These are phyloP conservation scores for Mycena rosella DNA, from an alignment of 768 basidiomycete species.

Conservation along the genomic window DNA sequence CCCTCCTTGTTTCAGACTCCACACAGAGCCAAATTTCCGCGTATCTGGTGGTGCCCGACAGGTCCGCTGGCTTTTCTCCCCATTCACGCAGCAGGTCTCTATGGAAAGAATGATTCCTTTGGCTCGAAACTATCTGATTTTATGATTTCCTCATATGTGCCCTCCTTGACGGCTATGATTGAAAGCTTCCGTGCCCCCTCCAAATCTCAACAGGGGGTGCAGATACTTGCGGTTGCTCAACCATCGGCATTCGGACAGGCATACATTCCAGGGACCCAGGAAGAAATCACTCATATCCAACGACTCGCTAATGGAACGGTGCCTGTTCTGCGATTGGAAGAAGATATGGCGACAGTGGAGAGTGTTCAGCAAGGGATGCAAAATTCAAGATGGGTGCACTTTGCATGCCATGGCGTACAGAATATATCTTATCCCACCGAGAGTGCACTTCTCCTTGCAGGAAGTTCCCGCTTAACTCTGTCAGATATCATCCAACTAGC, in stretches of 20 bases:
- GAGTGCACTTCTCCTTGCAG: neutral
- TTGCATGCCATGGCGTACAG: neutral
- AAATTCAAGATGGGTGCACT: neutral
- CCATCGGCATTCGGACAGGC: neutral
- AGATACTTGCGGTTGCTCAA: neutral
- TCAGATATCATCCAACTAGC: neutral
- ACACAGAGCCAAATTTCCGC: too few relatives aligned
- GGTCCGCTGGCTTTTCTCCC: neutral
- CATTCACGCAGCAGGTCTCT: neutral
- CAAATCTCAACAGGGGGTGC: neutral
- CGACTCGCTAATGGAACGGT: neutral
- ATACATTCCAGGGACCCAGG: neutral
- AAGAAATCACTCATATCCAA: neutral
- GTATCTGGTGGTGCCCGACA: neutral
- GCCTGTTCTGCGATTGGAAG: neutral
- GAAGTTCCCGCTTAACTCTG: neutral
- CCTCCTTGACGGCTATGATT: neutral
- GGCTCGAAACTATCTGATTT: neutral
- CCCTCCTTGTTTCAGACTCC: too few relatives aligned
- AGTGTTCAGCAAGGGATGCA: neutral
- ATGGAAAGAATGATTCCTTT: neutral
- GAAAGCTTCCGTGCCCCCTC: neutral
- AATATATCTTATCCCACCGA: neutral
- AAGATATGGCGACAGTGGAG: too few relatives aligned
- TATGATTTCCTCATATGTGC: neutral